Conservation (phyloP, 2,329 filamentous ascomycete species). For the Plenodomus biglobosus region DNA sequence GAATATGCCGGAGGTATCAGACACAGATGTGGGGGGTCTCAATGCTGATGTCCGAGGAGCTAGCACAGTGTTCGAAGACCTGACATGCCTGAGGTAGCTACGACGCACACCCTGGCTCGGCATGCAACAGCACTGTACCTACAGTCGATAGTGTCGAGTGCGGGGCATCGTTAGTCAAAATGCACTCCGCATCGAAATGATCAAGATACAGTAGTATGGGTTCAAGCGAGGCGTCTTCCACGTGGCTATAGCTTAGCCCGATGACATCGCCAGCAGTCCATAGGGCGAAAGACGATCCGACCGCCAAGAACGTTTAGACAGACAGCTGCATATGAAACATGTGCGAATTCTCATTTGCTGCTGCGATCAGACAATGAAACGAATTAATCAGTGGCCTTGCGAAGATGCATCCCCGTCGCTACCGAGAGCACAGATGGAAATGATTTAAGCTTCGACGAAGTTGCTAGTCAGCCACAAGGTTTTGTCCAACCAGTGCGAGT, state of each 20-base stretch:
- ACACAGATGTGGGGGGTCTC: background rate
- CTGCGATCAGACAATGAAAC: background rate
- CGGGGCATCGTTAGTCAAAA: background rate
- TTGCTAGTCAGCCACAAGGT: too few relatives aligned
- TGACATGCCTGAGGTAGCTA: background rate
- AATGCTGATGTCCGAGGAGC: background rate
- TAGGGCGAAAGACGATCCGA: background rate
- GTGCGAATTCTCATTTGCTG: background rate
- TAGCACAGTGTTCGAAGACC: background rate
- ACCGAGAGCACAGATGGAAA: too few relatives aligned
- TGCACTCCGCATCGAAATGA: background rate
- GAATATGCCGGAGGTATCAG: background rate
- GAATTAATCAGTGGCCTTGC: too few relatives aligned
- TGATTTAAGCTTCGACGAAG: too few relatives aligned
- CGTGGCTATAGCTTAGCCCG: background rate
- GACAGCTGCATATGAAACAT: background rate
- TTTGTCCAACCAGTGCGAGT: background rate
- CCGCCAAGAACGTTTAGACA: background rate
- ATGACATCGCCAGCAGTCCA: background rate
- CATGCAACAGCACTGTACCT: background rate
- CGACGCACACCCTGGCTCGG: background rate
- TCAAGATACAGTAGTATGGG: background rate
- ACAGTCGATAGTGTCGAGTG: background rate
- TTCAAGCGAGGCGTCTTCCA: background rate
- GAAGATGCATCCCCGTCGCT: too few relatives aligned